Evolutionary conservation across 2,329 filamentous ascomycete species (phyloP).

Genomic region (Monilinia vaccinii-corymbosi): DNA sequence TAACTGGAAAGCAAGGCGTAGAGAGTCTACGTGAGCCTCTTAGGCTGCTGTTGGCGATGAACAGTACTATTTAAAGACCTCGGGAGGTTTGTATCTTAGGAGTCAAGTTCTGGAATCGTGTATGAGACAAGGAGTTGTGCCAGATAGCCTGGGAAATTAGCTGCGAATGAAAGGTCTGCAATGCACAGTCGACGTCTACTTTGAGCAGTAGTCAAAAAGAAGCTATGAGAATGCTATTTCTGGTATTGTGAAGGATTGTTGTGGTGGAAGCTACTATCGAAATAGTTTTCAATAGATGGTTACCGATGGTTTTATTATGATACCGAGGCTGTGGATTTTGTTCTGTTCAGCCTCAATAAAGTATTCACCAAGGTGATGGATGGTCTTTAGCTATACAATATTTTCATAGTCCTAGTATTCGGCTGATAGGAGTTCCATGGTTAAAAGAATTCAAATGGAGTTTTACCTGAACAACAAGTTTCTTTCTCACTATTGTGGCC

Average conservation of each 20-base stretch:
- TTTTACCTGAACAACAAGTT: neutral
- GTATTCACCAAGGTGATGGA: neutral
- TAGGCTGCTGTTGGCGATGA: neutral
- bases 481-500: neutral
- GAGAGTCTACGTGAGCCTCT: neutral
- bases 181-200: neutral
- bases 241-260: neutral
- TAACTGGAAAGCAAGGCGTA: neutral
- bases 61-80: no score
- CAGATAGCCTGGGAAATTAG: neutral
- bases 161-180: no score
- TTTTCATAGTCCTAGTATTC: neutral
- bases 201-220: neutral
- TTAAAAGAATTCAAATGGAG: neutral
- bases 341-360: neutral
- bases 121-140: no score
- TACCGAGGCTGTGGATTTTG: neutral
- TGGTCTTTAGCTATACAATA: neutral
- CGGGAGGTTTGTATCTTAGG: neutral
- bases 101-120: neutral
- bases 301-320: neutral
- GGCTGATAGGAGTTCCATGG: neutral
- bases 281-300: neutral
- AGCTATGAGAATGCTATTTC: neutral
- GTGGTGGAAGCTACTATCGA: neutral